These are phyloP conservation scores for Apium graveolens DNA, from an alignment of 129 eudicot genomes.

Conservation along the genomic window DNA sequence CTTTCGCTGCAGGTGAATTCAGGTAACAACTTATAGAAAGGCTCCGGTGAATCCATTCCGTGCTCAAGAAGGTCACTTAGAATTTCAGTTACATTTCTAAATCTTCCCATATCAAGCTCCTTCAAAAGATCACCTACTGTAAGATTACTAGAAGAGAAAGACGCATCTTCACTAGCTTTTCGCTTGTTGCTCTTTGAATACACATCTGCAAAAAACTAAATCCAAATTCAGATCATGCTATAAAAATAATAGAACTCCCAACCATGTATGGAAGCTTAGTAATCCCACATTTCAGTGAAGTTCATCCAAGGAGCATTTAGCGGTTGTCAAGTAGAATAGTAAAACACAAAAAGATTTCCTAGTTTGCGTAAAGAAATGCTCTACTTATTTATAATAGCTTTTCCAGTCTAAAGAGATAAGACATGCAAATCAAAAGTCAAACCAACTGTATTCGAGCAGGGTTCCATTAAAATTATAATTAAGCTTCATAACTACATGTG, in stretches of 20 bases:
- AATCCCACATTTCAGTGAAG: background rate
- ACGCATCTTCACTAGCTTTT: slow-evolving; percentile 21
- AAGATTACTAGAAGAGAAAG: slow-evolving; percentile 23
- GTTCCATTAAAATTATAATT: background rate
- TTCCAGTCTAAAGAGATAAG: background rate
- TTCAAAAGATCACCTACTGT: slow-evolving; percentile 20
- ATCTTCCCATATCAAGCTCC: slow-evolving; percentile 32
- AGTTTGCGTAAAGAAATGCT: background rate
- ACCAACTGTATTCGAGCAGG: background rate
- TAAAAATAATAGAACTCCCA: background rate
- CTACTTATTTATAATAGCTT: background rate
- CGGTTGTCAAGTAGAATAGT: background rate
- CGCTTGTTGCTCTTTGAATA: slow-evolving; percentile 20
- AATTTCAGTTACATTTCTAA: slow-evolving; percentile 50
- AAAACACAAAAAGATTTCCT: background rate
- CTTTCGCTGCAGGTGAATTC: background rate
- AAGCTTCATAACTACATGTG: background rate
- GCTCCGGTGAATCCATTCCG: slow-evolving; percentile 17
- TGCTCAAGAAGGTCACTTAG: slow-evolving; percentile 33
- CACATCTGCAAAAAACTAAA: slow-evolving; percentile 13
- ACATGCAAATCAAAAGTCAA: background rate
- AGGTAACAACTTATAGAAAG: slow-evolving; percentile 11
- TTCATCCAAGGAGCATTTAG: background rate
- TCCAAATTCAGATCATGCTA: background rate
- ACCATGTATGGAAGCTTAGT: background rate